Conservation (phyloP, 116 monocot genomes). For the Iris pallida region DNA sequence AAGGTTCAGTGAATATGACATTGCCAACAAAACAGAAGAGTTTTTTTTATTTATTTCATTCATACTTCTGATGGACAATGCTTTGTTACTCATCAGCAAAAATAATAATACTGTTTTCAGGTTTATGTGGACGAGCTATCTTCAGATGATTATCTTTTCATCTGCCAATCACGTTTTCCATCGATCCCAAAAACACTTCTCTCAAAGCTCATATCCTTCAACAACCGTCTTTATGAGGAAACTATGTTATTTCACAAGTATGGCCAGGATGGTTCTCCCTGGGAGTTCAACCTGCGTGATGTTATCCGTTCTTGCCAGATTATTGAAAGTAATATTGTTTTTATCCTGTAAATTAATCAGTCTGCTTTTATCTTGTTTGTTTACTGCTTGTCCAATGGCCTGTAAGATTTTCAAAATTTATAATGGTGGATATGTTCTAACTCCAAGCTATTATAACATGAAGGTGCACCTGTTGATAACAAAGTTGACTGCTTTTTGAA, state of each 20-base stretch:
- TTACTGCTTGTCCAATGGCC: too few relatives aligned
- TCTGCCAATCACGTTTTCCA: conserved; percentile 67
- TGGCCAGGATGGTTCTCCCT: conserved; percentile 92
- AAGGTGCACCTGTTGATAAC: conserved; percentile 41
- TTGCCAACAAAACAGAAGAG: background rate
- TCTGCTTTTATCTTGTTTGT: background rate
- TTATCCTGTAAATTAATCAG: background rate
- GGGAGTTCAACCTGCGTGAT: conserved; percentile 99
- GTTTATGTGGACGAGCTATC: conserved; percentile 89
- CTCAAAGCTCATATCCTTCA: conserved; percentile 73
- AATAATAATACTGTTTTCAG: conserved; percentile 25
- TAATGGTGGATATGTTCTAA: background rate
- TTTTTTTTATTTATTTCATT: background rate
- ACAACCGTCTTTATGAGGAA: conserved; percentile 64
- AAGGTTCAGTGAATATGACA: conserved; percentile 39
- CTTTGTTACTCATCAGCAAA: background rate
- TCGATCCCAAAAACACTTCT: conserved; percentile 47
- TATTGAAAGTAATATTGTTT: conserved; percentile 37
- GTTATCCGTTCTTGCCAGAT: conserved; percentile 86
- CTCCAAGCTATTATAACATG: conserved; percentile 18
- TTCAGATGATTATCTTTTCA: conserved; percentile 72
- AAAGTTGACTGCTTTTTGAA: conserved; percentile 56
- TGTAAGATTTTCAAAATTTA: background rate
- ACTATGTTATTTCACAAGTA: conserved; percentile 69
- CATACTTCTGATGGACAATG: background rate